Base-by-base conservation (phyloP, 2,329 filamentous ascomycete genomes). In the Penicillium sp. region DNA sequence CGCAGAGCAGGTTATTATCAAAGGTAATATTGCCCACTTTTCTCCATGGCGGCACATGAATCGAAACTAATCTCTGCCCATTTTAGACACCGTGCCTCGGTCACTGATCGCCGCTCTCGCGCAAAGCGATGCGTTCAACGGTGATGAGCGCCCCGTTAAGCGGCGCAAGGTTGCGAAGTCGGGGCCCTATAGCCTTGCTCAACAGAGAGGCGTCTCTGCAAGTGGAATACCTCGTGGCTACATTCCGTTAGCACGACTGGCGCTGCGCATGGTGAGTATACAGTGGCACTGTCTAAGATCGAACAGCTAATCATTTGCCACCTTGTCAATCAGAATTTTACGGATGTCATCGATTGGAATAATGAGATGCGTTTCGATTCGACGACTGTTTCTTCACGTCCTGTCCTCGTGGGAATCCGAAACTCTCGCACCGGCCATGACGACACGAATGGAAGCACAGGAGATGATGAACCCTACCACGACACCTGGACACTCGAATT, bases 191-290 rank as follows among this genome's bases (percentile, higher is more conserved):
- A 64, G 56, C 15, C 50, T 68, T 13, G 39, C 49, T 8, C 23
- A 57, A 2, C 20, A 52, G 12, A 48, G 55, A 39, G 58, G 59
- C 1, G 13, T 59, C 6, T 58, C 59, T 5, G 24, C 41, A 3
- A 48, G 46, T 29, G 44, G 57, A 40, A 49, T 56, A 6, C 64
- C 64, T 39, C n/a, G 49, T 27, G 64, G 64, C 0, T 68, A 70
- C 49, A 65, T 72, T 42, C 62, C 66, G 33, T 52, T 72, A 27
- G 60, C 56, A 45, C 62, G 65, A 13, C 53, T 67, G 41, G 39
- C 50, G 43, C 43, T 72, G 48, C 56, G 58, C 44, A 49, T 72
- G 50, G 69, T 71, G 58, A 46, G 54, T 54, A 57, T 57, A 29
- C 29, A 56, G 39, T 46, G 39, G n/a, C 31, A 35, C 42, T 27